A percentile compares a stretch with the other conserved stretches of the same genome.
Evolutionary conservation across 2,329 filamentous ascomycete species (phyloP).

Genomic region (Monosporascus sp.): DNA sequence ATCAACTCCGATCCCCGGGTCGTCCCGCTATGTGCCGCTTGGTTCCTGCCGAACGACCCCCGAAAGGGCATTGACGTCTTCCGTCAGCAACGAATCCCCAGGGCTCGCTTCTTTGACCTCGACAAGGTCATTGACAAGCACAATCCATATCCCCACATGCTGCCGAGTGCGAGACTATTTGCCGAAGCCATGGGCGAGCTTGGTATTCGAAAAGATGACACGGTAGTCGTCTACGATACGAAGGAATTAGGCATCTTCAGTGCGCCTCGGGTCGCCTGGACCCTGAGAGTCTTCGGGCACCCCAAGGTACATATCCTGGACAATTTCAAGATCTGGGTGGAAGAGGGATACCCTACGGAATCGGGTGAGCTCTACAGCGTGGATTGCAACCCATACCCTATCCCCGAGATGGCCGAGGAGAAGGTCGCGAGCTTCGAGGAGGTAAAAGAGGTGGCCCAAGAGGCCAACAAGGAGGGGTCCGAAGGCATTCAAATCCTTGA

Average conservation of each 20-base stretch:
- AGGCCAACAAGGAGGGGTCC: slow-evolving; percentile 74
- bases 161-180: slow-evolving; percentile 76
- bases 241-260: slow-evolving; percentile 91
- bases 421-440: slow-evolving; percentile 79
- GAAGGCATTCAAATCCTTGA: slow-evolving; percentile 86
- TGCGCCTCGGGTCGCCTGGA: slow-evolving; percentile 92
- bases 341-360: slow-evolving; percentile 76
- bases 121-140: slow-evolving; percentile 84
- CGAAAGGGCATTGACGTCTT: slow-evolving; percentile 78
- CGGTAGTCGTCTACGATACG: slow-evolving; percentile 89
- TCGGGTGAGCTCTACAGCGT: slow-evolving; percentile 67
- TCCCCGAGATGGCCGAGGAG: slow-evolving; percentile 52
- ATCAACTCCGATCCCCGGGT: slow-evolving; percentile 79
- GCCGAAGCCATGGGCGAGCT: slow-evolving; percentile 82
- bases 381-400: slow-evolving; percentile 60
- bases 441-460: slow-evolving; percentile 69
- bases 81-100: slow-evolving; percentile 76
- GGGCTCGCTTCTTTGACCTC: slow-evolving; percentile 91
- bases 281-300: slow-evolving; percentile 84
- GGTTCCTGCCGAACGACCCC: slow-evolving; percentile 93
- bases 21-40: slow-evolving; percentile 84
- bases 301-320: slow-evolving; percentile 83
- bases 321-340: slow-evolving; percentile 93
- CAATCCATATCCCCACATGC: slow-evolving; percentile 94
- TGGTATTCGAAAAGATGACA: slow-evolving; percentile 82